Percentiles rank a stretch among this genome's conserved stretches.
These are phyloP conservation scores for Pythium coloratum DNA, from an alignment of 352 stramenopile genomes.

Conservation along the genomic window DNA sequence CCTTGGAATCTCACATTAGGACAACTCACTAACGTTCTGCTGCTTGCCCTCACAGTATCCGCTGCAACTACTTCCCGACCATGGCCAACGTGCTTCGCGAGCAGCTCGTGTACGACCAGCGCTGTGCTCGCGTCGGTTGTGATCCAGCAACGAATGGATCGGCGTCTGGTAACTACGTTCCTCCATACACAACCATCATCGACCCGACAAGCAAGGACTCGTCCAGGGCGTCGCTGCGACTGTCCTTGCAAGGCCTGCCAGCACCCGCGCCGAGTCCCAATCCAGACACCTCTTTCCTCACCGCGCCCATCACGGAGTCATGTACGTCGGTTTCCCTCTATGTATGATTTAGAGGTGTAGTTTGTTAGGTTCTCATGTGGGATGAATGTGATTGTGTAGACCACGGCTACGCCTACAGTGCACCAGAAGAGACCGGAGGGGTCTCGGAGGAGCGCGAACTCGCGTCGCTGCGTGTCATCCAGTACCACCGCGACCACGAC, in stretches of 20 bases:
- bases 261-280: not conserved
- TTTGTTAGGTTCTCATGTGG: not conserved
- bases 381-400: constrained; percentile 23
- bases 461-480: constrained; percentile 44
- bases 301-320: not conserved
- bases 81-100: constrained; percentile 70
- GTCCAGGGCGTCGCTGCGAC: constrained; percentile 1
- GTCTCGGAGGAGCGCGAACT: constrained; percentile 32
- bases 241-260: not conserved
- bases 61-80: constrained; percentile 65
- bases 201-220: not conserved
- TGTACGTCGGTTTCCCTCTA: not conserved
- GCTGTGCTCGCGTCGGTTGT: constrained; percentile 40
- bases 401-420: constrained; percentile 54
- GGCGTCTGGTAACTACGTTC: not conserved
- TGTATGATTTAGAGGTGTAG: not conserved
- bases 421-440: constrained; percentile 28
- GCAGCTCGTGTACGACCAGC: constrained; percentile 44
- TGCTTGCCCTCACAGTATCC: constrained; percentile 32
- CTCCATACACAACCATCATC: not conserved
- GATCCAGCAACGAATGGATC: not conserved
- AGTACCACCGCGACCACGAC: constrained; percentile 32
- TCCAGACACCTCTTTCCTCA: not conserved
- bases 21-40: not conserved
- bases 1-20: not conserved